phyloP scores from a whole-genome alignment of 495 filamentous ascomycete genomes.

The Cryomyces minteri region DNA sequence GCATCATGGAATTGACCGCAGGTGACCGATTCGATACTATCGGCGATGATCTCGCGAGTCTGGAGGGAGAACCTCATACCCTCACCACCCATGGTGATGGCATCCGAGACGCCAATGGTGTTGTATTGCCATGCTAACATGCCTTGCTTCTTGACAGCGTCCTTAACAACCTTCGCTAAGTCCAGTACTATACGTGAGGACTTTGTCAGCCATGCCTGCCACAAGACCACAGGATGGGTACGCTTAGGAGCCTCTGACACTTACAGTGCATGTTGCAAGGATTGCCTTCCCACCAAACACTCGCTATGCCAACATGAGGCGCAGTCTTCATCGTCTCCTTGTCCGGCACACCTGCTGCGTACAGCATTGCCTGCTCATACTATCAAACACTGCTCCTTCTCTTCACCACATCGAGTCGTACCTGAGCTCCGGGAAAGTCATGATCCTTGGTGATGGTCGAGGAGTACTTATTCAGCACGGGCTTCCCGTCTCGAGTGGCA shows the following conservation, averaged over 20 bases:
- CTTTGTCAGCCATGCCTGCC: not conserved
- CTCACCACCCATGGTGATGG: conserved; percentile 91
- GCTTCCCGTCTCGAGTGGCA: conserved; percentile 39
- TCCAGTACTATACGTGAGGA: conserved; percentile 43
- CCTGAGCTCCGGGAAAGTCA: conserved; percentile 89
- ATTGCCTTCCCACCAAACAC: conserved; percentile 98
- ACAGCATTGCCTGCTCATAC: conserved; percentile 69
- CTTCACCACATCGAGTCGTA: conserved; percentile 12
- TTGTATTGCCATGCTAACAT: conserved; percentile 93
- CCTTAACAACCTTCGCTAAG: conserved; percentile 79
- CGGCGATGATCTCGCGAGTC: conserved; percentile 84
- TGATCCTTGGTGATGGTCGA: conserved; percentile 59
- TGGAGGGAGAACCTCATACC: conserved; percentile 99
- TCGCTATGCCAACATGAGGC: conserved; percentile 77
- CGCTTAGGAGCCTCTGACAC: not conserved
- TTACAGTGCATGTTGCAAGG: conserved; percentile 47
- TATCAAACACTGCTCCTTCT: not conserved
- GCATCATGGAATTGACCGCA: conserved; percentile 67
- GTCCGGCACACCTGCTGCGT: conserved; percentile 78
- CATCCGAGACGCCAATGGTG: conserved; percentile 86
- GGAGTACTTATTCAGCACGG: conserved; percentile 51
- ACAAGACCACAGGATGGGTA: not conserved
- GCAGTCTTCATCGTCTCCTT: conserved; percentile 72
- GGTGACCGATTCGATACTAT: conserved; percentile 84
- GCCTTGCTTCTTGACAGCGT: conserved; percentile 56